These are phyloP conservation scores for Saccharomyces hybrid DNA, from an alignment of 1,139 yeast species.

Conservation along the genomic window DNA sequence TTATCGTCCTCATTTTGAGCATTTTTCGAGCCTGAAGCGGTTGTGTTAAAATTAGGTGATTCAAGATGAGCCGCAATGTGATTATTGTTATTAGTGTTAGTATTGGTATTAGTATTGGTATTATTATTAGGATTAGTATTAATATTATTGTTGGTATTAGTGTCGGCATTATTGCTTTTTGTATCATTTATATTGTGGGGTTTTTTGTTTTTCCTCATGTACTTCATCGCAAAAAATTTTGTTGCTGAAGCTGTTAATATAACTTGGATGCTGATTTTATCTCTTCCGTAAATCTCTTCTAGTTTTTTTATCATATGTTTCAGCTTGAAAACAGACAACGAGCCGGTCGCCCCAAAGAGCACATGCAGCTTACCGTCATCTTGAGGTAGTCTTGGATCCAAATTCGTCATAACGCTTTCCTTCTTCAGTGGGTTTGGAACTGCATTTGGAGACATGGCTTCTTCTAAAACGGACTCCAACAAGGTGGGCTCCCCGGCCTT, in stretches of 20 bases:
- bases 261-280: slow-evolving; percentile 69
- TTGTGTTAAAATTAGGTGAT: not conserved
- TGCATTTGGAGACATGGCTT: slow-evolving; percentile 8
- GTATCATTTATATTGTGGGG: not conserved
- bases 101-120: slow-evolving; percentile 1
- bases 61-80: not conserved
- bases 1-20: not conserved
- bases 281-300: slow-evolving; percentile 66
- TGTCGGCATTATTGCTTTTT: slow-evolving; percentile 1
- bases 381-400: slow-evolving; percentile 77
- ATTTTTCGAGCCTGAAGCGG: not conserved
- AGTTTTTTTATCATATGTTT: slow-evolving; percentile 67
- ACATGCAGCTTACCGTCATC: slow-evolving; percentile 88
- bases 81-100: not conserved
- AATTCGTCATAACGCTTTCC: not conserved
- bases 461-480: slow-evolving; percentile 22
- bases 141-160: slow-evolving; percentile 1
- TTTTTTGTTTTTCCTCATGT: slow-evolving; percentile 16
- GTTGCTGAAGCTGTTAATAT: slow-evolving; percentile 79
- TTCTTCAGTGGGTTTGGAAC: slow-evolving; percentile 1
- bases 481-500: slow-evolving; percentile 3
- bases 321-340: slow-evolving; percentile 69
- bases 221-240: slow-evolving; percentile 54
- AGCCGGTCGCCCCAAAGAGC: slow-evolving; percentile 84
- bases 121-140: slow-evolving; percentile 2